These are phyloP conservation scores for Aspergillus neotritici DNA, from an alignment of 2,329 filamentous ascomycete genomes.

Conservation along the genomic window DNA sequence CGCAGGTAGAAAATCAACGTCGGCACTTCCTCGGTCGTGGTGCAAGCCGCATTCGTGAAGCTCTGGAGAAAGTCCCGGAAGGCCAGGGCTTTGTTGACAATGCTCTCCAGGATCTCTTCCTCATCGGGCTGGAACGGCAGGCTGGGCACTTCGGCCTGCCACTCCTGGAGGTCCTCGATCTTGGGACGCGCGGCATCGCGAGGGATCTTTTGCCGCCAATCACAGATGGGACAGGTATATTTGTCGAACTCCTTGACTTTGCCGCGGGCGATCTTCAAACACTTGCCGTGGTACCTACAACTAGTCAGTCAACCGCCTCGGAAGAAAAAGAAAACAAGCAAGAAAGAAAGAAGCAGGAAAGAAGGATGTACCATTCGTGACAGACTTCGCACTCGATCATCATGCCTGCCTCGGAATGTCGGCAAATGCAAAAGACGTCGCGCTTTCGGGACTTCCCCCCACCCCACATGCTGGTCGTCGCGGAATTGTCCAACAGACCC, in stretches of 20 bases:
- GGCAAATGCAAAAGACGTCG: slow-evolving; percentile 96
- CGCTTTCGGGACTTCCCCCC: slow-evolving; percentile 52
- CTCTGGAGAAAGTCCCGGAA: slow-evolving; percentile 78
- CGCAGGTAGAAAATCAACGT: slow-evolving; percentile 91
- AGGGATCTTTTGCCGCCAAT: slow-evolving; percentile 94
- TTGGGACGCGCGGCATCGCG: slow-evolving; percentile 93
- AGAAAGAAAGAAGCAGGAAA: background rate
- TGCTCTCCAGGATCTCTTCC: slow-evolving; percentile 76
- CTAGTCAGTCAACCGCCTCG: slow-evolving; percentile 27
- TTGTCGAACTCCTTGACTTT: slow-evolving; percentile 99
- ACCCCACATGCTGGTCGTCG: slow-evolving; percentile 28
- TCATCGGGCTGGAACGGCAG: slow-evolving; percentile 96
- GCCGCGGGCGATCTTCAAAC: slow-evolving; percentile 91
- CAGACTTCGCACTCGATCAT: slow-evolving; percentile 99
- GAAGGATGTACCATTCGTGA: slow-evolving; percentile 75
- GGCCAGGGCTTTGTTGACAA: slow-evolving; percentile 75
- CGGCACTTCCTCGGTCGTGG: slow-evolving; percentile 77
- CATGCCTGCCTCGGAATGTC: slow-evolving; percentile 88
- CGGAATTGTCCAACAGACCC: slow-evolving; percentile 45
- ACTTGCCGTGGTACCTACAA: slow-evolving; percentile 89
- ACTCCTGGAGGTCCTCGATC: slow-evolving; percentile 76
- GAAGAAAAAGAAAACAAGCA: no score
- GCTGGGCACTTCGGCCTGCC: slow-evolving; percentile 73
- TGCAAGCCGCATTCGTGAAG: slow-evolving; percentile 75
- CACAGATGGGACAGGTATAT: slow-evolving; percentile 96